A percentile compares a stretch with the other conserved stretches of the same genome.
Evolutionary conservation across 768 basidiomycete genomes (phyloP).

Genomic region (Leccinum rimulosum): DNA sequence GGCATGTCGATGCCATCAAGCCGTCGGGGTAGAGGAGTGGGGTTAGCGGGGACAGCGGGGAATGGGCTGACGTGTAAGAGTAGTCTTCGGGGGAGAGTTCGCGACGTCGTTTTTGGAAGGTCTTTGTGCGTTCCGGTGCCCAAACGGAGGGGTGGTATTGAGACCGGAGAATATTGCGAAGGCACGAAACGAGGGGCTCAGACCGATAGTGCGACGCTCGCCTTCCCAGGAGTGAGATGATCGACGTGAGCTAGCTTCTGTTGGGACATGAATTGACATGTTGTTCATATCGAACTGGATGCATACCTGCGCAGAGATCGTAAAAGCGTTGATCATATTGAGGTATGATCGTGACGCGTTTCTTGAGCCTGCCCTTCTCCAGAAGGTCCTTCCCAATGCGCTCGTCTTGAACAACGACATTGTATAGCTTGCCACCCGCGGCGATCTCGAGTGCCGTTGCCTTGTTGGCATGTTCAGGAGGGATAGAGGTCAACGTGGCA

Average conservation of each 20-base stretch:
- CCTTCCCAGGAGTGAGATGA: constrained; percentile 73
- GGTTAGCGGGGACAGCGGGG: no score
- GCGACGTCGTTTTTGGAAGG: no score
- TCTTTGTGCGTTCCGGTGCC: no score
- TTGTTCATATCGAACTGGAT: not conserved
- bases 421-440: constrained; percentile 86
- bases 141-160: no score
- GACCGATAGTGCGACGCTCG: constrained; percentile 82
- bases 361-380: constrained; percentile 73
- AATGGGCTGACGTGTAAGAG: no score
- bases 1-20: no score
- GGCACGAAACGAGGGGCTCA: not conserved
- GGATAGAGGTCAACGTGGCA: constrained; percentile 80
- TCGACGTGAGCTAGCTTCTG: constrained; percentile 79
- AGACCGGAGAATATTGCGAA: no score
- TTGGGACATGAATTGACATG: not conserved
- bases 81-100: no score
- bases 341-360: constrained; percentile 91
- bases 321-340: constrained; percentile 80
- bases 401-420: constrained; percentile 93
- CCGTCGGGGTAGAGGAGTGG: no score
- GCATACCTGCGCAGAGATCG: constrained; percentile 48
- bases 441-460: constrained; percentile 92
- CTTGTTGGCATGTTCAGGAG: constrained; percentile 65
- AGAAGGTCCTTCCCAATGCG: constrained; percentile 82